These are phyloP conservation scores for Dactylellina haptotyla DNA, from an alignment of 2,329 filamentous ascomycete species.

Conservation along the genomic window DNA sequence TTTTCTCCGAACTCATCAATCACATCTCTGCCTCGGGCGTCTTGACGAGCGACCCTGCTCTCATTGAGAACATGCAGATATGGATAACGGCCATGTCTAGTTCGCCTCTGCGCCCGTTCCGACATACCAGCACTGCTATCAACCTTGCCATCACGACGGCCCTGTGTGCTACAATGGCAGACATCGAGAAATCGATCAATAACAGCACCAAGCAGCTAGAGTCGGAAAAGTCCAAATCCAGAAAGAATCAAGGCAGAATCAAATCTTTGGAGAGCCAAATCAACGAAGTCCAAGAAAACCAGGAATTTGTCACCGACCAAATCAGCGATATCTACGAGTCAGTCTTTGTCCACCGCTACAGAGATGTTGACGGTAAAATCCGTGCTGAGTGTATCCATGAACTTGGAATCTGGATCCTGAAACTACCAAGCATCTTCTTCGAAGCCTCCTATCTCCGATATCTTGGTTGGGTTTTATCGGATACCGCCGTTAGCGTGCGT, in stretches of 20 bases:
- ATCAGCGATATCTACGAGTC: slow-evolving; percentile 90
- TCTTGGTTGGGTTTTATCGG: slow-evolving; percentile 93
- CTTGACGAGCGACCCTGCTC: slow-evolving; percentile 77
- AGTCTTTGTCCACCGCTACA: slow-evolving; percentile 95
- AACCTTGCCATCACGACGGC: slow-evolving; percentile 81
- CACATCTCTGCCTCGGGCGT: slow-evolving; percentile 83
- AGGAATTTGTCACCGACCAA: slow-evolving; percentile 75
- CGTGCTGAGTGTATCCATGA: slow-evolving; percentile 87
- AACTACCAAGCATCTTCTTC: slow-evolving; percentile 86
- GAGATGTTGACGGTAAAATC: slow-evolving; percentile 90
- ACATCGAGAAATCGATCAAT: slow-evolving; percentile 76
- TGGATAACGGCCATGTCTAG: slow-evolving; percentile 95
- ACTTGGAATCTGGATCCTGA: slow-evolving; percentile 86
- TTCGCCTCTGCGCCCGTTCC: slow-evolving; percentile 84
- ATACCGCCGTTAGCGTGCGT: slow-evolving; percentile 77
- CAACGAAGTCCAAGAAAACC: slow-evolving; percentile 74
- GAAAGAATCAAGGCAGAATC: slow-evolving; percentile 80
- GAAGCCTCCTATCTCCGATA: slow-evolving; percentile 91
- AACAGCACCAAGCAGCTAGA: slow-evolving; percentile 82
- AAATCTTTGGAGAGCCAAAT: slow-evolving; percentile 77
- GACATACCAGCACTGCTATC: slow-evolving; percentile 90
- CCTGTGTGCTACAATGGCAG: slow-evolving; percentile 77
- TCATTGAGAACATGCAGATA: slow-evolving; percentile 87
- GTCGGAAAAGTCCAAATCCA: slow-evolving; percentile 76
- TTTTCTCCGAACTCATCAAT: slow-evolving; percentile 80